Evolutionary conservation across 768 basidiomycete species (phyloP), one percentile per base, ranked within the genome.

Genomic region (Pulveroboletus sp.): DNA sequence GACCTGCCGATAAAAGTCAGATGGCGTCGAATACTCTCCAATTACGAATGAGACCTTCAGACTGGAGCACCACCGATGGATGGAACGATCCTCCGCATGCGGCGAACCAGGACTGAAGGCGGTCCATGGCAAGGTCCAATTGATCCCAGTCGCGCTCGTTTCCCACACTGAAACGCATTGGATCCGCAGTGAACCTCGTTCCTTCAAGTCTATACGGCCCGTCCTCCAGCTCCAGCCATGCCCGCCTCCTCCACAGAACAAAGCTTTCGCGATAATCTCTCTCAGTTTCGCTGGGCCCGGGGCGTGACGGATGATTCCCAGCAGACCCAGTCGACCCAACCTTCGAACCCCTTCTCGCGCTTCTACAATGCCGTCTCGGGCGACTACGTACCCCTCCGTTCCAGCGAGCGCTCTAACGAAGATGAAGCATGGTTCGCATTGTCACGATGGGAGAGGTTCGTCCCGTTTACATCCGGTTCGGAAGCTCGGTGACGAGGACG

Each of bases 351-450:
- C 4, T 93, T 97, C 66, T 81, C 87, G 11, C 78, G 92, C 27
- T 90, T 94, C 66, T 95, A 94, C 72, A 87, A 82, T 50, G 80
- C 87, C 15, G 76, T 97, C 43, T 88, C 88, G 8, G 85, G 85
- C 11, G 83, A 86, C 55, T 96, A 96, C 62, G 83, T 98, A 42
- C 96, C 95, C 0, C 72, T 97, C 53, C 77, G 91, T 36, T 88
- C 86, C 3, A 80, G 64, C 54, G 91, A 92, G 57, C 77, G 82
- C 39, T 86, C 86, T 28, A 93, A 92, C 67, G 94, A 99, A 66
- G 95, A 98, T 59, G 93, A 97, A 63, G 94, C 95, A 3, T 95
- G 87, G 78, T 91, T 96, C 69, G 86, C 89, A 38, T 71, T 94
- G 35, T 87, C 87, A 46, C 77, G 93, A 69, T 97, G 95, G 95